Evolutionary conservation across 2,329 filamentous ascomycete genomes (phyloP), one percentile per base, ranked within the genome.

Genomic region (Neofusicoccum kwambonambiense): DNA sequence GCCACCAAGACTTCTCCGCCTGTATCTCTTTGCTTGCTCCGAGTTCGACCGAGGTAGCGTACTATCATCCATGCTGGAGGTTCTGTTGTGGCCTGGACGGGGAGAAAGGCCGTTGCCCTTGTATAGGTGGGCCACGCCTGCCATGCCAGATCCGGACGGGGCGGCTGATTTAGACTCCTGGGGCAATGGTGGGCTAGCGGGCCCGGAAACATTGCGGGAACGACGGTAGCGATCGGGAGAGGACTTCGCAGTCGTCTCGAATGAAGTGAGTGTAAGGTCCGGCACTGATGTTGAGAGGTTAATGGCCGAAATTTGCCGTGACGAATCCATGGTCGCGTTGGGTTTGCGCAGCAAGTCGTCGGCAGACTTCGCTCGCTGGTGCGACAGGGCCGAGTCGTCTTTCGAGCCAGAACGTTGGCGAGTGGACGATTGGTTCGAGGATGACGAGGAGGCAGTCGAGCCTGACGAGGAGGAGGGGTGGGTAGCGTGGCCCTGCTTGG

Each of bases 141-240:
- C 82, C 80, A 86, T 84, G 63, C 82, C 82, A 15, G 83, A 83
- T 45, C 82, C 80, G 22, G 83, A 84, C n/a, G 83, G 79, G 27
- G 76, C 72, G 22, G 80, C 78, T 41, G 82, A 82, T 63, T 73
- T 75, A 22, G 51, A 47, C 13, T 58, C 62, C 19, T 51, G 52
- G 5, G 62, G 52, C 35, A 60, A 41, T n/a, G 62, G 19, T 17
- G 62, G 62, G 44, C 62, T 64, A n/a, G 22, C n/a, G 2, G 62
- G 62, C 3, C 62, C 62, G 6, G 51, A 56, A 7, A 19, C 44
- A 39, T 64, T 64, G 44, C 62, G 45, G 17, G 22, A 83, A 66
- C 93, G 89, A 71, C 93, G 86, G 75, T 97, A 97, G 66, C 94
- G 87, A 75, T 97, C 93, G 1, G 92, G 91, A 1, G 90, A 88